Percentiles rank a stretch among this genome's conserved stretches.
Evolutionary conservation across 805 yeast species (phyloP).

Genomic region (Saccharomycopsis fibuligera): DNA sequence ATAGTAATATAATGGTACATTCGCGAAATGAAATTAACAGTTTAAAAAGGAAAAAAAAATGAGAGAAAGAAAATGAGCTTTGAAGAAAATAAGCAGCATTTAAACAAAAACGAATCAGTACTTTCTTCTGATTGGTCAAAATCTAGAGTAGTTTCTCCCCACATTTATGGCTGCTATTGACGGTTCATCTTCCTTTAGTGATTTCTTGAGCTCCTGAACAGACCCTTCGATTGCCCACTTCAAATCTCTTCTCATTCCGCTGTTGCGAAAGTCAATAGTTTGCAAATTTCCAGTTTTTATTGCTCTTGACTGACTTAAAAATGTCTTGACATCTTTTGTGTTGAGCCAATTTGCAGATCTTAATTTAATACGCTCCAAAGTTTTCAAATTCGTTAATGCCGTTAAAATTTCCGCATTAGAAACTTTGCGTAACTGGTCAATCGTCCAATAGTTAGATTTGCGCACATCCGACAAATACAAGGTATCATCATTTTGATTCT

Average conservation of each 20-base stretch:
- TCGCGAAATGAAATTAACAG: no score
- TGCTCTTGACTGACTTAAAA: slow-evolving; percentile 2
- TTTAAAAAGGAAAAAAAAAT: not conserved
- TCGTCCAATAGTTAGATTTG: slow-evolving; percentile 14
- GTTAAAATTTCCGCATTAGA: slow-evolving; percentile 8
- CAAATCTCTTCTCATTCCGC: slow-evolving; percentile 21
- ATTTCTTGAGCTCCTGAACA: slow-evolving; percentile 8
- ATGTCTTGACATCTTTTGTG: slow-evolving; percentile 12
- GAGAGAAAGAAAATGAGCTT: not conserved
- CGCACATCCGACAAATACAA: slow-evolving; percentile 18
- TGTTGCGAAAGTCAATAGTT: slow-evolving; percentile 12
- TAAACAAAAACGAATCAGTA: not conserved
- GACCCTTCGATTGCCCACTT: slow-evolving; percentile 20
- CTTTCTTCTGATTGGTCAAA: no score
- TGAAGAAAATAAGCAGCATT: not conserved
- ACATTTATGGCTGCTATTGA: not conserved
- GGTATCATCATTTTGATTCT: slow-evolving; percentile 6
- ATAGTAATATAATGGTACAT: no score
- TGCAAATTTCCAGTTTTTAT: slow-evolving; percentile 7
- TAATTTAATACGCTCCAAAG: slow-evolving; percentile 5
- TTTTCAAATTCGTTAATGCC: slow-evolving; percentile 2
- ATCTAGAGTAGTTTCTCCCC: slow-evolving; percentile 12
- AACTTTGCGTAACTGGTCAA: slow-evolving; percentile 14
- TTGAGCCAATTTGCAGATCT: slow-evolving; percentile 14
- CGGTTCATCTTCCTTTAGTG: slow-evolving; percentile 1